Conservation (phyloP, 352 stramenopile species). For the Phytopythium delawarense region DNA sequence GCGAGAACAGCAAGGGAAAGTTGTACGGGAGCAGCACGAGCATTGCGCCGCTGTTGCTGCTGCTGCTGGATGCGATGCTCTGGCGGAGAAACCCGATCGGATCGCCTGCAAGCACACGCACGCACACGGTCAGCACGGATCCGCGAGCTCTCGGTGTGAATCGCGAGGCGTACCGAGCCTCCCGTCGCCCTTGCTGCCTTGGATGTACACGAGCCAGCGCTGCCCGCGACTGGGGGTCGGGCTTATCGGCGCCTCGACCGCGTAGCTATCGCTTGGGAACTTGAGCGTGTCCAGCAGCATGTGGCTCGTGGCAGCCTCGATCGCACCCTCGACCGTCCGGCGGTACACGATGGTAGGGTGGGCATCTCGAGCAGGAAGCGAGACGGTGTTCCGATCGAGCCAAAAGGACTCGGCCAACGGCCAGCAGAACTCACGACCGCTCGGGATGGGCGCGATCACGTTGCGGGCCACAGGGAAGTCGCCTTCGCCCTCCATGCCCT, state of each 20-base stretch:
- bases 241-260: conserved; percentile 52
- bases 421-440: conserved; percentile 79
- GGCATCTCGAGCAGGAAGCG: conserved; percentile 66
- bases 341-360: conserved; percentile 72
- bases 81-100: conserved; percentile 76
- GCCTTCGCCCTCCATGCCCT: conserved; percentile 37
- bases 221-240: conserved; percentile 64
- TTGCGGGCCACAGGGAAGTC: conserved; percentile 57
- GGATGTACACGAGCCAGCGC: conserved; percentile 81
- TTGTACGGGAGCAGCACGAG: conserved; percentile 90
- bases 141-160: too few relatives aligned
- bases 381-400: conserved; percentile 77
- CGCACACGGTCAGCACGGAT: background rate
- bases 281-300: conserved; percentile 88
- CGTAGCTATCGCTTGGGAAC: conserved; percentile 78
- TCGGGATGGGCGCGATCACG: conserved; percentile 67
- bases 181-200: conserved; percentile 76
- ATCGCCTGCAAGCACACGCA: conserved; percentile 30
- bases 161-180: conserved; percentile 39
- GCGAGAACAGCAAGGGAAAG: conserved; percentile 73
- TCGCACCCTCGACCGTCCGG: conserved; percentile 67
- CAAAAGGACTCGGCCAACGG: conserved; percentile 81
- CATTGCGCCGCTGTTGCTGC: conserved; percentile 37
- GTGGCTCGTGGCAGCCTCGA: conserved; percentile 80
- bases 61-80: conserved; percentile 19